Percentiles rank a stretch among this genome's conserved stretches.
Evolutionary conservation across 257 asterid species (phyloP).

Genomic region (Lycium ferocissimum): DNA sequence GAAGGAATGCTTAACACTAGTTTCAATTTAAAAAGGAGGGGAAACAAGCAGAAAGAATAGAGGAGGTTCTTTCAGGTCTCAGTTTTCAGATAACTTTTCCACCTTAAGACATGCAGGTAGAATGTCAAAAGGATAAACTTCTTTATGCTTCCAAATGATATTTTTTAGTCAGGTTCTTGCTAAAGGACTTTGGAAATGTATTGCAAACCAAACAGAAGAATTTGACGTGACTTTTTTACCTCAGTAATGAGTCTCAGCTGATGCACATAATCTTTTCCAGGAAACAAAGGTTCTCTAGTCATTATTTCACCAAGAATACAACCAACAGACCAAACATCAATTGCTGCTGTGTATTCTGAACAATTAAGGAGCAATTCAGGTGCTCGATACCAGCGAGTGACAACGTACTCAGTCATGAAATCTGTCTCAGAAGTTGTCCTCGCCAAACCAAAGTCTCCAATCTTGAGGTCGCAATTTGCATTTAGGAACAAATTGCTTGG

Average conservation of each 20-base stretch:
- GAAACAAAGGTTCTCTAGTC: conserved; percentile 84
- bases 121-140: conserved; percentile 10
- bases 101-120: background rate
- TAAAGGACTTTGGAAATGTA: conserved; percentile 13
- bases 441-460: conserved; percentile 93
- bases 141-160: background rate
- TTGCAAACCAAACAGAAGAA: background rate
- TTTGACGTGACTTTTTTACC: conserved; percentile 46
- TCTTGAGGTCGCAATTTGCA: conserved; percentile 81
- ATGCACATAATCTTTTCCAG: conserved; percentile 85
- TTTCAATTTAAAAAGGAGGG: background rate
- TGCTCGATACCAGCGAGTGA: conserved; percentile 93
- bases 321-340: conserved; percentile 91
- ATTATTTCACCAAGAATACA: conserved; percentile 84
- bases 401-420: conserved; percentile 94
- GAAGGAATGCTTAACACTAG: background rate
- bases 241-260: conserved; percentile 85
- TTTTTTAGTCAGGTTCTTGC: background rate
- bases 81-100: background rate
- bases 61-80: background rate
- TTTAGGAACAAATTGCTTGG: conserved; percentile 84
- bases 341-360: conserved; percentile 88
- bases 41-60: background rate
- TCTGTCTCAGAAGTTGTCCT: conserved; percentile 87
- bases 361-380: conserved; percentile 90